Percentiles rank a stretch among this genome's conserved stretches.
phyloP scores from a whole-genome alignment of 1,139 yeast genomes.

The Kazachstania sp. region DNA sequence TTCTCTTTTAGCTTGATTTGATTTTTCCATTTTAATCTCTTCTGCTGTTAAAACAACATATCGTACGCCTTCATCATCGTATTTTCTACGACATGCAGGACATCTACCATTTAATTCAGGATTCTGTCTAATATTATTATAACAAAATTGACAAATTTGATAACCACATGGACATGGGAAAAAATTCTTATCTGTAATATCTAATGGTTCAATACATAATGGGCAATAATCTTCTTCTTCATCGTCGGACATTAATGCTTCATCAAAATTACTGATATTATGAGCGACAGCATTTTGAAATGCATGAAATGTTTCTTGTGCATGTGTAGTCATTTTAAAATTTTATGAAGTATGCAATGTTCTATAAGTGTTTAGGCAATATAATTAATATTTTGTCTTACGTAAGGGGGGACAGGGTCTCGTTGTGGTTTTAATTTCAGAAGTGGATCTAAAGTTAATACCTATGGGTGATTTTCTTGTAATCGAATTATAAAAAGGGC shows the following conservation, averaged over 20 bases:
- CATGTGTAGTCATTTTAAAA: conserved; percentile 8
- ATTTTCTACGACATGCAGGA: conserved; percentile 93
- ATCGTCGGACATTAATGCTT: conserved; percentile 29
- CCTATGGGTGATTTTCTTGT: too few species aligned
- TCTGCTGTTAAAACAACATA: conserved; percentile 77
- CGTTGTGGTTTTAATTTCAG: too few species aligned
- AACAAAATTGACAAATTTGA: conserved; percentile 96
- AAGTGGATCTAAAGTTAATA: too few species aligned
- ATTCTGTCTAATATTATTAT: conserved; percentile 89
- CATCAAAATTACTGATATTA: conserved; percentile 26
- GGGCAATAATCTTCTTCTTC: conserved; percentile 48
- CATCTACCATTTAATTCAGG: conserved; percentile 94
- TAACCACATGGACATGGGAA: conserved; percentile 99
- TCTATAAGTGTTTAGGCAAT: not conserved
- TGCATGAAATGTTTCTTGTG: conserved; percentile 7
- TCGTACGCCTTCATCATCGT: conserved; percentile 89
- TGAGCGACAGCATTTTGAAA: conserved; percentile 8
- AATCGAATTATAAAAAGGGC: too few species aligned
- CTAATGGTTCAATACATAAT: conserved; percentile 95
- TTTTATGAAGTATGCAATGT: not conserved
- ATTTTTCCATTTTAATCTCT: conserved; percentile 71
- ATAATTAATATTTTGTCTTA: too few species aligned
- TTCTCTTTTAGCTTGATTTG: conserved; percentile 72
- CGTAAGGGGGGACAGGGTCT: too few species aligned
- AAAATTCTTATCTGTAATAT: conserved; percentile 89